These are phyloP conservation scores for Jamesozyma spencerorum DNA, from an alignment of 805 yeast species.

Conservation along the genomic window DNA sequence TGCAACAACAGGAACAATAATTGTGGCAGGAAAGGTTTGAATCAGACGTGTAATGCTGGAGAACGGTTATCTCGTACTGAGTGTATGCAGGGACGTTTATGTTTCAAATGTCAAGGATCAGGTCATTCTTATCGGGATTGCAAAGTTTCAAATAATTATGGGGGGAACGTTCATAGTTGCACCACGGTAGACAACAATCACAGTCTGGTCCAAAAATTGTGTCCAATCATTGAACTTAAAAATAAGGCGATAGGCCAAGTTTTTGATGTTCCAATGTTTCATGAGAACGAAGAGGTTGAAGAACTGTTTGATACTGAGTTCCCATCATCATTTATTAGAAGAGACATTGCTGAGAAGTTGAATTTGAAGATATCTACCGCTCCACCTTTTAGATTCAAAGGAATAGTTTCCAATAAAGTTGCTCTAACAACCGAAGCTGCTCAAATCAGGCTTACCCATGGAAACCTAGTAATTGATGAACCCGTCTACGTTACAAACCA, in stretches of 20 bases:
- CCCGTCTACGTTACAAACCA: slow-evolving; percentile 2
- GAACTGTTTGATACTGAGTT: slow-evolving; percentile 6
- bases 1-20: not conserved
- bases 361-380: not conserved
- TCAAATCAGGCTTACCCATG: not conserved
- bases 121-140: slow-evolving; percentile 1
- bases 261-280: not conserved
- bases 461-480: too few species aligned
- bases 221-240: not conserved
- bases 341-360: not conserved
- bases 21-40: not conserved
- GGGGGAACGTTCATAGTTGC: not conserved
- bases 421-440: slow-evolving; percentile 1
- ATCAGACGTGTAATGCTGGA: too few species aligned
- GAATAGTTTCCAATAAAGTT: slow-evolving; percentile 1
- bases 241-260: not conserved
- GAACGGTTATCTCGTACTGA: not conserved
- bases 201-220: not conserved
- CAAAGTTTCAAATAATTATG: not conserved
- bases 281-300: not conserved
- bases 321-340: slow-evolving; percentile 5
- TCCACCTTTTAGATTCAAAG: slow-evolving; percentile 2
- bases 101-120: slow-evolving; percentile 1
- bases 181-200: not conserved
- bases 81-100: not conserved